Percentiles rank a stretch among this genome's conserved stretches.
phyloP scores from a whole-genome alignment of 75 land plant genomes.

The Pseudotsuga menziesii region DNA sequence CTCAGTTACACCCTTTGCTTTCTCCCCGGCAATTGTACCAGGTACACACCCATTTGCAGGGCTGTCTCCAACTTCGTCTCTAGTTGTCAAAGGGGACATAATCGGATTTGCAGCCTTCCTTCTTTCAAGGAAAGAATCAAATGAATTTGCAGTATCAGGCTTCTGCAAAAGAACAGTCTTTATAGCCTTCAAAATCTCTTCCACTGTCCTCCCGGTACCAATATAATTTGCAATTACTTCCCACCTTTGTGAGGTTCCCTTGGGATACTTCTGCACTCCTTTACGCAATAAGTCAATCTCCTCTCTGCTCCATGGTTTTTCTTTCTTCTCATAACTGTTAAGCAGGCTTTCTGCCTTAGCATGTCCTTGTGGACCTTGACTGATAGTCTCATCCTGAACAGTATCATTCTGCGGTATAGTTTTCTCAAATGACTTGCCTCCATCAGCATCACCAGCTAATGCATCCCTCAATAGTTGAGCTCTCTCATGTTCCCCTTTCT shows the following conservation, averaged over 20 bases:
- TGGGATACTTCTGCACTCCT: conserved; percentile 86
- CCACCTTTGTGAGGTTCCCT: conserved; percentile 97
- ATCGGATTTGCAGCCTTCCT: conserved; percentile 69
- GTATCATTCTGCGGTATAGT: conserved; percentile 26
- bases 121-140: conserved; percentile 94
- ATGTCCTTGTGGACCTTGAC: conserved; percentile 6
- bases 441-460: conserved; percentile 7
- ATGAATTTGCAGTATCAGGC: conserved; percentile 83
- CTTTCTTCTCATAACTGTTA: conserved; percentile 60
- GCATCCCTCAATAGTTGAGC: conserved; percentile 46
- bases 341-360: conserved; percentile 17
- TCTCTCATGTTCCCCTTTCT: conserved; percentile 29
- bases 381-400: background rate
- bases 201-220: conserved; percentile 91
- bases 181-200: conserved; percentile 90
- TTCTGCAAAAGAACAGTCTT: conserved; percentile 96
- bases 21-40: conserved; percentile 4
- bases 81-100: conserved; percentile 76
- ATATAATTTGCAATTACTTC: conserved; percentile 89
- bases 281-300: conserved; percentile 89
- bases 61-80: conserved; percentile 40
- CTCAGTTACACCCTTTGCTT: background rate
- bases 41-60: background rate
- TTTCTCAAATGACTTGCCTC: conserved; percentile 9
- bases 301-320: conserved; percentile 83